These are phyloP conservation scores for Solanum rostratum DNA, from an alignment of 257 asterid genomes.

Conservation along the genomic window DNA sequence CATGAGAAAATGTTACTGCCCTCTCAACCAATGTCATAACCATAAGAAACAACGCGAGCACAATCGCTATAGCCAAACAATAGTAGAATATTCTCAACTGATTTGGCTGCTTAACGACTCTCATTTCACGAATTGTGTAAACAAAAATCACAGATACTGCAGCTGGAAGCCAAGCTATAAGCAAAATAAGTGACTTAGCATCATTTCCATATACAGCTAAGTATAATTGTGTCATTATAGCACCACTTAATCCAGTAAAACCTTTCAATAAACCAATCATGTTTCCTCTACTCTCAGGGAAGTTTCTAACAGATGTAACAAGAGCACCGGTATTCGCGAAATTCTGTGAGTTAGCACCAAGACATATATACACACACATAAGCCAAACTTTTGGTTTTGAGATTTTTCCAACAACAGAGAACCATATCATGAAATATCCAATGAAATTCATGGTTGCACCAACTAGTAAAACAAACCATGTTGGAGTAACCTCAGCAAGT, in stretches of 20 bases:
- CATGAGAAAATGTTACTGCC: slow-evolving; percentile 25
- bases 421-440: slow-evolving; percentile 78
- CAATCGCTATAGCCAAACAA: slow-evolving; percentile 40
- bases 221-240: slow-evolving; percentile 64
- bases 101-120: slow-evolving; percentile 25
- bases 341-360: slow-evolving; percentile 82
- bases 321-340: slow-evolving; percentile 86
- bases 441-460: slow-evolving; percentile 70
- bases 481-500: slow-evolving; percentile 67
- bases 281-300: slow-evolving; percentile 58
- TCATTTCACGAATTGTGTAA: slow-evolving; percentile 63
- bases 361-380: slow-evolving; percentile 65
- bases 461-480: slow-evolving; percentile 60
- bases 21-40: slow-evolving; percentile 50
- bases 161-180: slow-evolving; percentile 88
- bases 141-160: slow-evolving; percentile 73
- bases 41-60: slow-evolving; percentile 61
- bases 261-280: slow-evolving; percentile 69
- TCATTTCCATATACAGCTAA: slow-evolving; percentile 72
- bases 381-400: slow-evolving; percentile 58
- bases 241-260: slow-evolving; percentile 76
- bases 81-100: slow-evolving; percentile 44
- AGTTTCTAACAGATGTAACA: slow-evolving; percentile 61
- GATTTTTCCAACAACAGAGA: slow-evolving; percentile 40
- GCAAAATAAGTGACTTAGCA: slow-evolving; percentile 52